These are phyloP conservation scores for Piper longum DNA, from an alignment of 164 flowering plant genomes.

Conservation along the genomic window DNA sequence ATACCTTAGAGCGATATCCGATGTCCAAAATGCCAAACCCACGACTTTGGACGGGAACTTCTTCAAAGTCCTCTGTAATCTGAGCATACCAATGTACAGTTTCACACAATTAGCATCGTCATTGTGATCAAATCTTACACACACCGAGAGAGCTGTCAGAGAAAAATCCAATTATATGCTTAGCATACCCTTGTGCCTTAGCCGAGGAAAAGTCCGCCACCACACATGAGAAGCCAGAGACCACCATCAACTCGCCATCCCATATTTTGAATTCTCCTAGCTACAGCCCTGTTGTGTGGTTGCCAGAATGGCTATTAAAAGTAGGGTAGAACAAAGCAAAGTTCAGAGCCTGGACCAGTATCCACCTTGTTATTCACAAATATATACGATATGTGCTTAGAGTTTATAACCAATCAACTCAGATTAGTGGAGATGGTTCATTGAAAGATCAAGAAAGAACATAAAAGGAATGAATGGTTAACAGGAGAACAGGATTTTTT, in stretches of 20 bases:
- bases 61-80: conserved; percentile 92
- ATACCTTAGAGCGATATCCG: conserved; percentile 86
- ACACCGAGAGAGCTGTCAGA: background rate
- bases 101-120: background rate
- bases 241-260: conserved; percentile 99
- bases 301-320: conserved; percentile 82
- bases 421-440: background rate
- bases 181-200: conserved; percentile 83
- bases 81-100: conserved; percentile 16
- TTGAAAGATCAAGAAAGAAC: too few relatives aligned
- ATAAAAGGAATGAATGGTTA: too few relatives aligned
- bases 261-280: conserved; percentile 95
- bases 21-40: conserved; percentile 99
- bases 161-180: too few relatives aligned
- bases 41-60: conserved; percentile 88
- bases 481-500: too few relatives aligned
- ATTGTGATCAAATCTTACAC: background rate
- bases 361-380: background rate
- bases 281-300: conserved; percentile 88
- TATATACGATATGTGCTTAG: background rate
- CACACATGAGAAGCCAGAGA: conserved; percentile 97
- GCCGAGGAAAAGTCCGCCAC: conserved; percentile 96
- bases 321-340: background rate
- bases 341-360: background rate
- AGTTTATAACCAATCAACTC: background rate